phyloP scores from a whole-genome alignment of 805 yeast genomes.

The Candida hungchunana region DNA sequence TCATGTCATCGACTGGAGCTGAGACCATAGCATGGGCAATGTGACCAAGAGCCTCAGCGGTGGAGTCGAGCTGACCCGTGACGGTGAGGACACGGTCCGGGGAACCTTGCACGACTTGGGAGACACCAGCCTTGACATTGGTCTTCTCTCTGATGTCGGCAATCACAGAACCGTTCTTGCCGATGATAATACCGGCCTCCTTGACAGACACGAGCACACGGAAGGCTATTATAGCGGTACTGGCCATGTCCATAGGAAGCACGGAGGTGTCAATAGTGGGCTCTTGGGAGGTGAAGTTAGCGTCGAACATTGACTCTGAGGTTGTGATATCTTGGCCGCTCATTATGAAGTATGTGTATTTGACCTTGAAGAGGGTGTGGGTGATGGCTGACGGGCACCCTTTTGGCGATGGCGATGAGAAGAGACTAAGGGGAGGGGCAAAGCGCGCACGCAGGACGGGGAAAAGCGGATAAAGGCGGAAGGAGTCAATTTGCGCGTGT shows the following conservation, averaged over 20 bases:
- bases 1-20: constrained; percentile 30
- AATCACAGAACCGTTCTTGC: constrained; percentile 77
- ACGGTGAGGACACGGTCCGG: constrained; percentile 80
- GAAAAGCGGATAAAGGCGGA: no score
- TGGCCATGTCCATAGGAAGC: constrained; percentile 21
- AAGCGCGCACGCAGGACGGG: no score
- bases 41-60: constrained; percentile 64
- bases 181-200: constrained; percentile 89
- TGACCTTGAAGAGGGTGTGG: neutral
- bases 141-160: constrained; percentile 71
- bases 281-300: constrained; percentile 19
- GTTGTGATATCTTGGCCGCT: constrained; percentile 6
- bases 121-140: constrained; percentile 80
- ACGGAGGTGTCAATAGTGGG: constrained; percentile 17
- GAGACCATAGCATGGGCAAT: constrained; percentile 64
- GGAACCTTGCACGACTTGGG: constrained; percentile 74
- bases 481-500: no score
- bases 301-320: constrained; percentile 26
- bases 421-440: constrained; percentile 1
- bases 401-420: constrained; percentile 4
- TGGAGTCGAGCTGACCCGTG: constrained; percentile 65
- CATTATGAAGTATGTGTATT: no score
- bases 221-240: constrained; percentile 26
- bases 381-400: neutral
- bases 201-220: constrained; percentile 69